Evolutionary conservation across 352 stramenopile species (phyloP).

Genomic region (Plasmopara viticola): DNA sequence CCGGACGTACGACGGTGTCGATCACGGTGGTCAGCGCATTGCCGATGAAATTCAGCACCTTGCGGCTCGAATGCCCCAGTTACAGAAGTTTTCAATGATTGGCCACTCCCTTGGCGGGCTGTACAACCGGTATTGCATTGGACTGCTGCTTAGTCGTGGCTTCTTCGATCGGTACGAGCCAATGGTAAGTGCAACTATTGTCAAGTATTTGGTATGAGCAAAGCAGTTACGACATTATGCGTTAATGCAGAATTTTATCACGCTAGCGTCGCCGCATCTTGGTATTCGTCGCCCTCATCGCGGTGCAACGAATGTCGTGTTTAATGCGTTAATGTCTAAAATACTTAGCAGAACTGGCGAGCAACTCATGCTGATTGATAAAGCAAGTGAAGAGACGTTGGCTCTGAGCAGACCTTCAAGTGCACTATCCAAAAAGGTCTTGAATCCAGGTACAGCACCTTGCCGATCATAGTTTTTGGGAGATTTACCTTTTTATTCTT

Average conservation of each 20-base stretch:
- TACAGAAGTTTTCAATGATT: conserved; percentile 66
- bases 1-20: conserved; percentile 75
- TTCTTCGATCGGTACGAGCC: conserved; percentile 70
- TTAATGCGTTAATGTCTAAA: conserved; percentile 58
- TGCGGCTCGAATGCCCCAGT: conserved; percentile 44
- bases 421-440: conserved; percentile 17
- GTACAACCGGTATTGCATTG: conserved; percentile 74
- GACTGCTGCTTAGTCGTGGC: conserved; percentile 48
- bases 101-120: conserved; percentile 76
- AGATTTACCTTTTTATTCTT: neutral
- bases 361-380: conserved; percentile 57
- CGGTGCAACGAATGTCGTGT: conserved; percentile 53
- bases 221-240: conserved; percentile 4
- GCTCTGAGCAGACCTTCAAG: conserved; percentile 28
- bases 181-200: conserved; percentile 34
- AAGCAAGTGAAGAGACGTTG: conserved; percentile 37
- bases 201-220: neutral
- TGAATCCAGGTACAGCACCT: conserved; percentile 19
- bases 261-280: conserved; percentile 68
- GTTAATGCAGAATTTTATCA: conserved; percentile 67
- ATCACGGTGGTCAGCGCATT: conserved; percentile 56
- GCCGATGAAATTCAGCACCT: conserved; percentile 58
- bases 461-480: too few species aligned
- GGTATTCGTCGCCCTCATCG: conserved; percentile 59
- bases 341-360: conserved; percentile 65